Base-by-base conservation (phyloP, 371 early-diverging fungal species). In the Mucor irregularis region DNA sequence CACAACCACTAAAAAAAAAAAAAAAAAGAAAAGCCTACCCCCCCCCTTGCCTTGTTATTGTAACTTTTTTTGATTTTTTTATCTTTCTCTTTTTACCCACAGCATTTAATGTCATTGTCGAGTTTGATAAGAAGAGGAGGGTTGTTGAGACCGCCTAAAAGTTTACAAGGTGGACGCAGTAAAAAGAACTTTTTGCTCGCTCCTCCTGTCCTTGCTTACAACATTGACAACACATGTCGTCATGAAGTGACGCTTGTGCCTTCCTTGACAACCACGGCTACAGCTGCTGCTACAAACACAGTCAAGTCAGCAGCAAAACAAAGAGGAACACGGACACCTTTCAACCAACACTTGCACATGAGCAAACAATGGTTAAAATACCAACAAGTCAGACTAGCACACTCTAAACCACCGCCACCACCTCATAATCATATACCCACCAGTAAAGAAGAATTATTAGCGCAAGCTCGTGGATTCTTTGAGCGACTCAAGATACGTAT, bases 401-500 rank as follows among this genome's bases (percentile, higher is more conserved):
- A 28, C 5, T 48, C 46, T 6, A 45, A 55, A 37, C 55, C 47
- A 46, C 45, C 47, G 2, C n/a, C n/a, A n/a, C n/a, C n/a, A n/a
- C n/a, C n/a, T n/a, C n/a, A n/a, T n/a, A n/a, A n/a, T 4, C 35
- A 35, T 14, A n/a, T 35, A 39, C 21, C 40, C 5, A 39, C 40
- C 6, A 50, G 44, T 26, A 75, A 75, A 52, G 74, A 62, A 11
- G 81, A 80, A 48, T 44, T 80, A 22, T 44, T 80, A 25, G 68
- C 73, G 2, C 73, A 77, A 44, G 72, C 81, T 35, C 71, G 74
- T 30, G 76, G 77, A 29, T 78, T 78, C 51, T 62, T 76, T 37
- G 66, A 73, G 42, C 70, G 86, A 17, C 62, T 82, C 30, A 81
- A 81, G 61, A 72, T 84, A 30, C 80, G 83, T 17, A 66, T 84